Base-by-base conservation (phyloP, 2,329 filamentous ascomycete species). In the Simplicillium aogashimaense region DNA sequence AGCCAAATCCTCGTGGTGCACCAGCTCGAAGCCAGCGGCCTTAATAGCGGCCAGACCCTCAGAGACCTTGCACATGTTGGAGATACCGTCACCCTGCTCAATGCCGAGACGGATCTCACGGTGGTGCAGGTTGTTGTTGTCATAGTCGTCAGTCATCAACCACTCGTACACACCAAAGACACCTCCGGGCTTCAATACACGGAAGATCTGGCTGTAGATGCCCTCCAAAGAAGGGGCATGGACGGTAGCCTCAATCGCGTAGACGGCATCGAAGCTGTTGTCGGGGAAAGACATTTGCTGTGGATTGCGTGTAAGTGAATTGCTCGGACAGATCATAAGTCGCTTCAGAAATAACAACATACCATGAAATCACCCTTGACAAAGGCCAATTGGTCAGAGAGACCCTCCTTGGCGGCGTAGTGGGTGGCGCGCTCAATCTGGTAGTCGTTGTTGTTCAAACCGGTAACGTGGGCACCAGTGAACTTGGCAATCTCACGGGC, bases 401-500 rank as follows among this genome's bases (percentile, higher is more conserved):
- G 70, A 38, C 82, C 81, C 65, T 94, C 86, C 64, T 87, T 86
- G 46, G 74, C 65, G 3, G 89, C 87, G 58, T 95, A 95, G 40
- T 74, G 71, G 12, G 80, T 88, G n/a, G 89, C 90, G 49, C 92
- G 86, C 60, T 95, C 78, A 50, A 97, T 95, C 69, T 97, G 92
- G 72, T 98, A 98, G 68, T 95, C 87, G 65, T 97, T 97, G 79
- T 95, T 97, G 79, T 97, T 98, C 60, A 97, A 68, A 34, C 92
- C 92, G 17, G 87, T 83, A 47, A 97, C 76, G 53, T 95, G 87
- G 53, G 78, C 83, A 45, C 86, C 90, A 10, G 86, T 83, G 68
- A 98, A 98, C 67, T 94, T 94, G 66, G 86, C 86, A 54, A 98
- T 97, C 70, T 97, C 89, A 46, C 89, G 79, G 7, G 90, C 92